These are phyloP conservation scores for Flueggea neowawraea DNA, from an alignment of 441 rosid genomes.

Conservation along the genomic window DNA sequence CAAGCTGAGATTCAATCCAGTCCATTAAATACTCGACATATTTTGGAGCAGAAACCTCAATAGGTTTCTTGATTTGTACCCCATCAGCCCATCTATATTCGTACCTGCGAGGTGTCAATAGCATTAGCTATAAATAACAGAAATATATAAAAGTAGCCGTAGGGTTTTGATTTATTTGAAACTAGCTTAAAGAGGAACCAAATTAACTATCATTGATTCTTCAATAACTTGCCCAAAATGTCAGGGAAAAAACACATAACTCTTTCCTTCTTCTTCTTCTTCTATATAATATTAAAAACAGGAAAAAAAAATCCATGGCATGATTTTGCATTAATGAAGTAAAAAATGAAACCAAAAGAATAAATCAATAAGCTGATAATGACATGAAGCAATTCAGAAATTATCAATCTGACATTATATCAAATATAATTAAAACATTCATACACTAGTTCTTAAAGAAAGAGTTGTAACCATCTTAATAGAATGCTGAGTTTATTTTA, in stretches of 20 bases:
- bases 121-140: constrained; percentile 13
- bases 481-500: too few species aligned
- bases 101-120: constrained; percentile 46
- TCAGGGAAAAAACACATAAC: neutral
- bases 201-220: neutral
- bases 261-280: neutral
- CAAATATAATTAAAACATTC: too few species aligned
- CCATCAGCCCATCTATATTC: constrained; percentile 99
- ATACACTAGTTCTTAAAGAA: too few species aligned
- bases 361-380: too few species aligned
- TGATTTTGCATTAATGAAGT: too few species aligned
- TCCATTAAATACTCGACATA: constrained; percentile 98
- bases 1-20: constrained; percentile 96
- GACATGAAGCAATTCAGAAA: too few species aligned
- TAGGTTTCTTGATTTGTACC: constrained; percentile 95
- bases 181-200: constrained; percentile 4
- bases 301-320: neutral
- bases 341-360: too few species aligned
- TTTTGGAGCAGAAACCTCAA: constrained; percentile 97
- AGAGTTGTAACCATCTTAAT: too few species aligned
- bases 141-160: neutral
- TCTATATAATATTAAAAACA: neutral
- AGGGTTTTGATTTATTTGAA: neutral
- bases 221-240: neutral
- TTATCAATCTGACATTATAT: too few species aligned